phyloP scores from a whole-genome alignment of 73 alveolate species.

The Loxodes magnus region DNA sequence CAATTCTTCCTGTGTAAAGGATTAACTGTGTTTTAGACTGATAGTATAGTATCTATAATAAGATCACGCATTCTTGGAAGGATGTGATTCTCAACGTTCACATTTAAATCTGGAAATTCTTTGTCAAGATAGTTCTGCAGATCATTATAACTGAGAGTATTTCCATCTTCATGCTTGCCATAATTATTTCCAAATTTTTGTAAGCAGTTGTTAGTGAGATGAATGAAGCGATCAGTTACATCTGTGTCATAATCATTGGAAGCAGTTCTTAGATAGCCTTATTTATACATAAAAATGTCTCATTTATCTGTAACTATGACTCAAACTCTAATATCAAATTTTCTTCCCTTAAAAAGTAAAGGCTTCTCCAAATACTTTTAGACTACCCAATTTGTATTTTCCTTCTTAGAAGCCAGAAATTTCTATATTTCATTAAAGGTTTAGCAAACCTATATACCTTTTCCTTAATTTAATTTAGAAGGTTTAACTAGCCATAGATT shows the following conservation, averaged over 20 bases:
- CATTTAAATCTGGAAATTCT: slow-evolving; percentile 38
- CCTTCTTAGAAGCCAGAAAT: slow-evolving; percentile 25
- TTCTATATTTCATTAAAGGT: slow-evolving; percentile 60
- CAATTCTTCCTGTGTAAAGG: slow-evolving; percentile 54
- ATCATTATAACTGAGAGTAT: slow-evolving; percentile 55
- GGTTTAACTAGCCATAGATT: slow-evolving; percentile 89
- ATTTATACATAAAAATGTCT: slow-evolving; percentile 48
- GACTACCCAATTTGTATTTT: slow-evolving; percentile 49
- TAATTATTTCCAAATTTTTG: slow-evolving; percentile 67
- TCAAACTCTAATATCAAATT: slow-evolving; percentile 90
- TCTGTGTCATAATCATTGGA: slow-evolving; percentile 48
- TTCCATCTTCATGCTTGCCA: slow-evolving; percentile 80
- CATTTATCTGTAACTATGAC: slow-evolving; percentile 55
- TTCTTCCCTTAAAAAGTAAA: slow-evolving; percentile 71
- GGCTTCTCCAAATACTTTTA: slow-evolving; percentile 88
- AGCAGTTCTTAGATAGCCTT: slow-evolving; percentile 77
- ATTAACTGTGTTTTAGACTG: slow-evolving; percentile 48
- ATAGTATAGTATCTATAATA: slow-evolving; percentile 61
- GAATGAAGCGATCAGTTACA: slow-evolving; percentile 60
- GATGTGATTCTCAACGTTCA: slow-evolving; percentile 62
- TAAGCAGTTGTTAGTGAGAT: slow-evolving; percentile 77
- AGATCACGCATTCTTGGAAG: slow-evolving; percentile 75
- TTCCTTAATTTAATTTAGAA: slow-evolving; percentile 77
- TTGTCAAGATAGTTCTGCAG: slow-evolving; percentile 62
- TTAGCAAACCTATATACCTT: slow-evolving; percentile 80